Percentiles rank a stretch among this genome's conserved stretches.
Evolutionary conservation across 192 early-diverging fungal species (phyloP).

Genomic region (Entomortierella parvispora): DNA sequence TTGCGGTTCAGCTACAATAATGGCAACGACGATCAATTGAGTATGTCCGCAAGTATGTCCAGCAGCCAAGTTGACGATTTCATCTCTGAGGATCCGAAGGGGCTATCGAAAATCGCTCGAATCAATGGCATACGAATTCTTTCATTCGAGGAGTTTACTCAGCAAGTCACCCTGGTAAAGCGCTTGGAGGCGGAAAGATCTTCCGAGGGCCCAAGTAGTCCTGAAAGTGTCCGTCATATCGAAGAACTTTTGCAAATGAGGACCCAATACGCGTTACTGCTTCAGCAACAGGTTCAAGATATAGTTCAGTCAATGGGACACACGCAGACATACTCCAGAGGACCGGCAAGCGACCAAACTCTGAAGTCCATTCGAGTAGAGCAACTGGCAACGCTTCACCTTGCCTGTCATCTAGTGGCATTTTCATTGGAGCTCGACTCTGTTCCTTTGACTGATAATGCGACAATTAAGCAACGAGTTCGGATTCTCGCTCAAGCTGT

Average conservation of each 20-base stretch:
- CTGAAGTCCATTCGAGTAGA: constrained; percentile 5
- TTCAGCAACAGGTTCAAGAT: constrained; percentile 49
- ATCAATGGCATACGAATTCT: constrained; percentile 32
- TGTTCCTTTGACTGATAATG: too few relatives aligned
- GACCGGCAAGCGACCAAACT: not conserved
- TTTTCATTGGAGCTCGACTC: too few relatives aligned
- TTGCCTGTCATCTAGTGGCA: too few relatives aligned
- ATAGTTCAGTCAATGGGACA: constrained; percentile 32
- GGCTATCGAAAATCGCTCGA: constrained; percentile 27
- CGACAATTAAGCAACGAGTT: too few relatives aligned
- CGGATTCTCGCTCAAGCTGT: too few relatives aligned
- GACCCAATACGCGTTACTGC: constrained; percentile 16
- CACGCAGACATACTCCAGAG: not conserved
- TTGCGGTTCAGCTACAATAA: constrained; percentile 29
- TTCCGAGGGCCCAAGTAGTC: not conserved
- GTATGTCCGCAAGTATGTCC: not conserved
- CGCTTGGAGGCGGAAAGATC: not conserved
- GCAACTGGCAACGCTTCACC: constrained; percentile 13
- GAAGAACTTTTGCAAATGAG: constrained; percentile 14
- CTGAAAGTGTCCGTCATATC: not conserved
- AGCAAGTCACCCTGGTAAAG: constrained; percentile 8
- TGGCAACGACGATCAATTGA: too few relatives aligned
- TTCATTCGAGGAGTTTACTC: constrained; percentile 26
- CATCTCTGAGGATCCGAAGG: not conserved
- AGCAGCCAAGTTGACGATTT: not conserved